Evolutionary conservation across 2,329 filamentous ascomycete species (phyloP), one percentile per base, ranked within the genome.

Genomic region (Trichophyton verrucosum): DNA sequence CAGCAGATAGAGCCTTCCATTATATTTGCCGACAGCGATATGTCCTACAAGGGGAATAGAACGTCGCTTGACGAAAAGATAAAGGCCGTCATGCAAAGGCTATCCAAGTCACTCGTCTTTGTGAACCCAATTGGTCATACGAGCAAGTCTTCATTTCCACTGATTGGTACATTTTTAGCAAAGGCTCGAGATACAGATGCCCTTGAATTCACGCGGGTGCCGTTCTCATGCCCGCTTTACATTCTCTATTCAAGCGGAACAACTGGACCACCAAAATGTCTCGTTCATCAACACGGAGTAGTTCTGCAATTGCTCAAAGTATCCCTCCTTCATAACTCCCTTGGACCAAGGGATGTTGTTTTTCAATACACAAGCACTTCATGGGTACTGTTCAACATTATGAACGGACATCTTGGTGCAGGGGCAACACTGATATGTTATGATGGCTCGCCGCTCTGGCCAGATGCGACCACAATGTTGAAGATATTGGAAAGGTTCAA

Each of bases 321-420:
- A 55, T 70, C 74, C 2, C 65, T 71, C 22, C 68, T 79, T 0
- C 76, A 79, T 67, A 77, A 78, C 67, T 73, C 72, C 5, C 70
- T 78, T 8, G 71, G 69, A 1, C 67, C 72, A 0, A 61, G 68
- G 8, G 73, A 75, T 51, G 68, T 76, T 6, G 73, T 78, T 27
- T 72, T 79, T 61, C 76, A 79, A 61, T 79, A 77, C 66, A 74
- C 72, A 3, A 76, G 71, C 49, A 78, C 76, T 1, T 76, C 75
- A 5, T 79, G 77, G 77, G 73, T 78, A 0, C 70, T 78, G n/a
- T 77, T 74, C 68, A 76, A 76, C 64, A 72, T 76, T 47, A 75
- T 76, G 74, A 71, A 74, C 60, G 74, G 74, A 30, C 72, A 76
- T 63, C 68, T 76, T n/a, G 70, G 72, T 11, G 71, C 71, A 30